A percentile compares a stretch with the other conserved stretches of the same genome.
Conservation (phyloP, 345 rosid species). For the Excoecaria agallocha region DNA sequence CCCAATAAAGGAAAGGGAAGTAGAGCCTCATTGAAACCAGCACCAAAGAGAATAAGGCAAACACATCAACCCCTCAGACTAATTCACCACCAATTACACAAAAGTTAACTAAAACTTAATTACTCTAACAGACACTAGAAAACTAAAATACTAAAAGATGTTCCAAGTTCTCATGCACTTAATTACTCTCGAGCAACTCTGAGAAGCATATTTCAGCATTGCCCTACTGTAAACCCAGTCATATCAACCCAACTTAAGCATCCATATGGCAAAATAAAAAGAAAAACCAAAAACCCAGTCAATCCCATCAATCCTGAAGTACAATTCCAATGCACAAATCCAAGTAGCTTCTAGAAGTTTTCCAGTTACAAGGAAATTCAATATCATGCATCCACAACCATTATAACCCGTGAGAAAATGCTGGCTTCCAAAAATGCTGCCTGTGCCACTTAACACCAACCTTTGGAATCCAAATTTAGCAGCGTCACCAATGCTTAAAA, state of each 20-base stretch:
- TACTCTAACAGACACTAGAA: constrained; percentile 6
- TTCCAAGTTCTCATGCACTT: constrained; percentile 3
- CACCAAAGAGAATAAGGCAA: constrained; percentile 12
- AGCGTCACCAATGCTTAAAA: constrained; percentile 9
- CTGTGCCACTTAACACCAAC: constrained; percentile 14
- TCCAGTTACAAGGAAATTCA: constrained; percentile 16
- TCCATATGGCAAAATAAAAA: constrained; percentile 4
- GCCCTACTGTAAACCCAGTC: background rate
- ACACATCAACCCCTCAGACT: constrained; percentile 6
- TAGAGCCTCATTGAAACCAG: background rate
- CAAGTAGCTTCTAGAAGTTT: constrained; percentile 15
- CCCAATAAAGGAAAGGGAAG: constrained; percentile 1
- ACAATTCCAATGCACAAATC: no score
- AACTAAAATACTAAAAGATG: background rate
- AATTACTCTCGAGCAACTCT: background rate
- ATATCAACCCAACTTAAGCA: constrained; percentile 12
- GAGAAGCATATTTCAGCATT: background rate
- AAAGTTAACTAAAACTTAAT: background rate
- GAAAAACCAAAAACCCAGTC: constrained; percentile 12
- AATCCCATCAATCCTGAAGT: constrained; percentile 11
- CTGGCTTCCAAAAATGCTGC: constrained; percentile 16
- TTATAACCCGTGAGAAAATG: constrained; percentile 10
- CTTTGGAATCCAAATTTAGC: constrained; percentile 13
- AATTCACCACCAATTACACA: background rate
- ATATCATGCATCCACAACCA: constrained; percentile 12